Evolutionary conservation across 371 early-diverging fungal species (phyloP), one percentile per base, ranked within the genome.

Genomic region (Fennellomyces sp.): DNA sequence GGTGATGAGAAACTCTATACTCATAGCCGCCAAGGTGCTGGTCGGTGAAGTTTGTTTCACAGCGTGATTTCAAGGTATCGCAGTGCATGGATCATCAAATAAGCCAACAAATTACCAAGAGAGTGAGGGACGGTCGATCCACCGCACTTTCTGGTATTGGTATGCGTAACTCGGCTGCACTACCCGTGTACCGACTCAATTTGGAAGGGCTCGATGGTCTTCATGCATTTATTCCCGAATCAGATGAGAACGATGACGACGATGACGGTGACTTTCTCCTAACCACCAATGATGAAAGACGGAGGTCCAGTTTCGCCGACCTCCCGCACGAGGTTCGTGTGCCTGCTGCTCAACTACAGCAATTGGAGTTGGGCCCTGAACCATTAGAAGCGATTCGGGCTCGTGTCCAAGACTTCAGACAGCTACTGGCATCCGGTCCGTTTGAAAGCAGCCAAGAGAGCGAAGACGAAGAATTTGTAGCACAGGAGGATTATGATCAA

Each of bases 21-120:
- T 50, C 28, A 21, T 41, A n/a, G n/a, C n/a, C n/a, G n/a, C n/a
- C n/a, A 41, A 76, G 76, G 81, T 72, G 73, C 23, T 81, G 81
- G 81, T 70, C 75, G n/a, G 73, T 66, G 21, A 78, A 76, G 15
- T 81, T 81, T 42, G 64, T 78, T 11, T 55, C 76, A 30, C 65
- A 57, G 36, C 63, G 61, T 2, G 30, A 63, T 21, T 68, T 76
- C 45, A 81, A 75, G 31, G 54, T 69, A 35, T 35, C 61, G 1
- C 26, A 48, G 6, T 70, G 70, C 36, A 52, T 21, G 10, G 65
- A 73, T 39, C 51, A 65, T 7, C 59, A 60, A n/a, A 42, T 72
- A 0, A 60, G 49, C 49, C 48, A 58, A 25, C 12, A 29, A 1
- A 60, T 68, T 25, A n/a, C 25, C 3, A 47, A 60, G 45, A 26